Evolutionary conservation across 768 basidiomycete species (phyloP).

Genomic region (Mrakia hoshinonis): DNA sequence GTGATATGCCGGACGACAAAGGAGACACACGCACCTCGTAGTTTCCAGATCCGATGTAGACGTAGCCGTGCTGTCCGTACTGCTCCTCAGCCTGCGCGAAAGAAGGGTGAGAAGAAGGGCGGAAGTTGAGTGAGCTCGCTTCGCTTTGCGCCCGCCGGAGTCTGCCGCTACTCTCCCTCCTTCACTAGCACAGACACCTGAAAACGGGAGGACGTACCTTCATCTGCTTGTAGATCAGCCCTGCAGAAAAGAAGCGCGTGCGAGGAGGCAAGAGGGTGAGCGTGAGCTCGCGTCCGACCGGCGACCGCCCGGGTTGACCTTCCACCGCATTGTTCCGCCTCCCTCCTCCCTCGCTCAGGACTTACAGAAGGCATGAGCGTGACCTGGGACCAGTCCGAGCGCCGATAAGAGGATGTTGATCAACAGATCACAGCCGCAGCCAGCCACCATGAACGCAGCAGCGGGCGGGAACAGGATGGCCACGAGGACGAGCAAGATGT

Average conservation of each 20-base stretch:
- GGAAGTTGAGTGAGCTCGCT: background rate
- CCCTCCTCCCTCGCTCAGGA: background rate
- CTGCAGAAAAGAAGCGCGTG: background rate
- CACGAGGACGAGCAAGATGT: conserved; percentile 22
- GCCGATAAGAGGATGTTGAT: conserved; percentile 26
- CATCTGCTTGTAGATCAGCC: conserved; percentile 28
- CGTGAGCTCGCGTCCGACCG: background rate
- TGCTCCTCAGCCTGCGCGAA: conserved; percentile 25
- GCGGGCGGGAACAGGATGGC: conserved; percentile 22
- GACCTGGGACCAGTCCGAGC: conserved; percentile 22
- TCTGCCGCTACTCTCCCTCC: too few species aligned
- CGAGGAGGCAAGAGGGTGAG: background rate
- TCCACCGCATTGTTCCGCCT: too few species aligned
- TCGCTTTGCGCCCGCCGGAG: too few species aligned
- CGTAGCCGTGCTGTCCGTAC: conserved; percentile 20
- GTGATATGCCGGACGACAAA: background rate
- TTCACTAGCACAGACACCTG: background rate
- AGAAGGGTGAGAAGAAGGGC: too few species aligned
- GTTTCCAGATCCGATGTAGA: conserved; percentile 23
- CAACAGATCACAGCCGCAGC: conserved; percentile 24
- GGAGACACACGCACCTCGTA: conserved; percentile 20
- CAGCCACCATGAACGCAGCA: conserved; percentile 20
- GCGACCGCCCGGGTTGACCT: too few species aligned
- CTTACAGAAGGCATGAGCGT: conserved; percentile 18
- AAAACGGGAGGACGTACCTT: background rate